Evolutionary conservation across 2,329 filamentous ascomycete genomes (phyloP).

Genomic region (Pleoardoris graminearum): DNA sequence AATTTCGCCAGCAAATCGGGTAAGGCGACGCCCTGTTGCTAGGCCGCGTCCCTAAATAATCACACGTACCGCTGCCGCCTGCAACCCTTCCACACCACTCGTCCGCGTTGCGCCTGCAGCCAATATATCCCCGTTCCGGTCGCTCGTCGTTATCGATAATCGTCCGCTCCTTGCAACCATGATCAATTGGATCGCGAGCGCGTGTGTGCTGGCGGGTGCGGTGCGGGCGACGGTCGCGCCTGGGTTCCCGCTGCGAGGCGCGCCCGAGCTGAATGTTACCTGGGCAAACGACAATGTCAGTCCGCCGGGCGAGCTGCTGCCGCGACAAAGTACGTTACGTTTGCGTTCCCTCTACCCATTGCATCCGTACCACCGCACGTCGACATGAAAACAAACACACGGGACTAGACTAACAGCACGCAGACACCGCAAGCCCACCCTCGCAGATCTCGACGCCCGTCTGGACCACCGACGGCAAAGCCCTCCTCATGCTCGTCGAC

Average conservation of each 20-base stretch:
- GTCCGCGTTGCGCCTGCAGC: neutral
- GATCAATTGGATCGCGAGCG: neutral
- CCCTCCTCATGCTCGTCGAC: slow-evolving; percentile 38
- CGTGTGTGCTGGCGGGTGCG: slow-evolving; percentile 9
- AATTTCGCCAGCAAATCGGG: too few relatives aligned
- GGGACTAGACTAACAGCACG: too few relatives aligned
- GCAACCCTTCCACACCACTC: neutral
- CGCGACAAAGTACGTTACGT: slow-evolving; percentile 29
- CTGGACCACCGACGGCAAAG: slow-evolving; percentile 16
- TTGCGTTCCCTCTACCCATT: neutral
- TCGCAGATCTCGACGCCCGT: slow-evolving; percentile 23
- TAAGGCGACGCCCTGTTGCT: too few relatives aligned
- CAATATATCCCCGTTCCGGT: neutral
- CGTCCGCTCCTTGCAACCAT: neutral
- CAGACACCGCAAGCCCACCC: slow-evolving; percentile 34
- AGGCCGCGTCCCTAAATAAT: slow-evolving; percentile 4
- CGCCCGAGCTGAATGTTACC: slow-evolving; percentile 25
- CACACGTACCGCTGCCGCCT: neutral
- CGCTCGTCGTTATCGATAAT: slow-evolving; percentile 1
- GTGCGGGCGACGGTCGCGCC: slow-evolving; percentile 31
- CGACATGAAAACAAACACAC: too few relatives aligned
- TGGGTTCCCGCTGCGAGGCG: slow-evolving; percentile 32
- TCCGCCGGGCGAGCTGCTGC: slow-evolving; percentile 38
- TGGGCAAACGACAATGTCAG: slow-evolving; percentile 40
- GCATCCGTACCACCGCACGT: neutral